phyloP scores from a whole-genome alignment of 192 early-diverging fungal species.

The Ambispora gerdemannii region DNA sequence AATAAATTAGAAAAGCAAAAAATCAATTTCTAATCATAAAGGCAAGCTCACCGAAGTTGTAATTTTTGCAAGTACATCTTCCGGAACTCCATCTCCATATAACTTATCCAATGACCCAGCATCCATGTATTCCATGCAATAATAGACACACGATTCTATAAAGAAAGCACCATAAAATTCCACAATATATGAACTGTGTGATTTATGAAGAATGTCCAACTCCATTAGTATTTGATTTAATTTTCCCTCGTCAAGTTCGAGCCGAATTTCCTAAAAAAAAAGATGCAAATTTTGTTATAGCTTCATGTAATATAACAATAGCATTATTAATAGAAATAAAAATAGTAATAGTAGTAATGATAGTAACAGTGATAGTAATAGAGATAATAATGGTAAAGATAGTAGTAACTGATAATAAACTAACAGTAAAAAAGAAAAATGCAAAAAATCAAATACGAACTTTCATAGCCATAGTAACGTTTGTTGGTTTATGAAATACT shows the following conservation, averaged over 20 bases:
- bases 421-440: too few species aligned
- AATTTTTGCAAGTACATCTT: slow-evolving; percentile 74
- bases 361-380: too few species aligned
- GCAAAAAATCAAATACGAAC: too few species aligned
- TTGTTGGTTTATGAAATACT: slow-evolving; percentile 82
- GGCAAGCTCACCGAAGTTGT: slow-evolving; percentile 57
- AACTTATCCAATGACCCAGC: slow-evolving; percentile 87
- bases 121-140: slow-evolving; percentile 99
- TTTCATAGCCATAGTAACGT: slow-evolving; percentile 86
- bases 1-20: background rate
- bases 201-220: slow-evolving; percentile 88
- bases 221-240: slow-evolving; percentile 96
- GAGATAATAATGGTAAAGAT: too few species aligned
- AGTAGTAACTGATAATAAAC: too few species aligned
- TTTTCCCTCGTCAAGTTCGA: slow-evolving; percentile 85
- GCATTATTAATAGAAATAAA: background rate
- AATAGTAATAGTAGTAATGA: background rate
- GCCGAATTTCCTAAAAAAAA: slow-evolving; percentile 71
- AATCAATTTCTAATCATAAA: background rate
- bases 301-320: background rate
- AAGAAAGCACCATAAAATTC: slow-evolving; percentile 98
- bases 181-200: slow-evolving; percentile 85
- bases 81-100: slow-evolving; percentile 77
- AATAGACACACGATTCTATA: slow-evolving; percentile 93
- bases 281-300: background rate